Conservation (phyloP, 805 yeast genomes). For the Isabelozyma pseudorhagii region DNA sequence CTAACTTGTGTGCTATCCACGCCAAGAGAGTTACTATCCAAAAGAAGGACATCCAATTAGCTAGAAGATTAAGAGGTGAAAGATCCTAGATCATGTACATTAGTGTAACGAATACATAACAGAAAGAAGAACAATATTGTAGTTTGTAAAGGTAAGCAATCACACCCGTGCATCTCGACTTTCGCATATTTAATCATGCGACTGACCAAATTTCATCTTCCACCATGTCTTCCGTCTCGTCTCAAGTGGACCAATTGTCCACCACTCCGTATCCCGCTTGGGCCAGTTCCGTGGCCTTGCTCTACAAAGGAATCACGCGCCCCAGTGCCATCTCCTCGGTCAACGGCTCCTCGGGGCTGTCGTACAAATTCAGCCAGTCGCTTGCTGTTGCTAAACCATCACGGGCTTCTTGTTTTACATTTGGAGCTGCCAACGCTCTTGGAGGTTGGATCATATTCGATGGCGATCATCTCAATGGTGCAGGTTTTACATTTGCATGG, state of each 20-base stretch:
- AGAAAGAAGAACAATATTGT: not conserved
- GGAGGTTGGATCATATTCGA: slow-evolving; percentile 77
- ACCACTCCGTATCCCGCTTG: slow-evolving; percentile 22
- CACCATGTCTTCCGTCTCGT: not conserved
- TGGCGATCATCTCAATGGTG: slow-evolving; percentile 72
- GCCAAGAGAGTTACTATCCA: slow-evolving; percentile 48
- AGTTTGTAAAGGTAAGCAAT: too few relatives aligned
- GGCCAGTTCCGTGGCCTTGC: slow-evolving; percentile 11
- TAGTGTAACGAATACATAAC: slow-evolving; percentile 2
- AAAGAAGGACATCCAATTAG: slow-evolving; percentile 48
- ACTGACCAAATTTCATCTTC: not conserved
- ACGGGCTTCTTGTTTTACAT: slow-evolving; percentile 43
- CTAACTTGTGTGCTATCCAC: slow-evolving; percentile 48
- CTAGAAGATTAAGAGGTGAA: slow-evolving; percentile 49
- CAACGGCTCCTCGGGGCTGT: slow-evolving; percentile 16
- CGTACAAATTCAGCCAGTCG: slow-evolving; percentile 13
- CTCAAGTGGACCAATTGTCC: not conserved
- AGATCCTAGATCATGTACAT: slow-evolving; percentile 28
- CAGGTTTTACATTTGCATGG: slow-evolving; percentile 84
- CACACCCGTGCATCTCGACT: not conserved
- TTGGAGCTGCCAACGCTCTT: slow-evolving; percentile 59
- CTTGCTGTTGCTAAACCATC: slow-evolving; percentile 31
- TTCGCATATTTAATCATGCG: not conserved
- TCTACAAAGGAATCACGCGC: slow-evolving; percentile 10
- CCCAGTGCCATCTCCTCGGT: slow-evolving; percentile 10